These are phyloP conservation scores for Hanseniaspora thailandica DNA, from an alignment of 805 yeast genomes.

Conservation along the genomic window DNA sequence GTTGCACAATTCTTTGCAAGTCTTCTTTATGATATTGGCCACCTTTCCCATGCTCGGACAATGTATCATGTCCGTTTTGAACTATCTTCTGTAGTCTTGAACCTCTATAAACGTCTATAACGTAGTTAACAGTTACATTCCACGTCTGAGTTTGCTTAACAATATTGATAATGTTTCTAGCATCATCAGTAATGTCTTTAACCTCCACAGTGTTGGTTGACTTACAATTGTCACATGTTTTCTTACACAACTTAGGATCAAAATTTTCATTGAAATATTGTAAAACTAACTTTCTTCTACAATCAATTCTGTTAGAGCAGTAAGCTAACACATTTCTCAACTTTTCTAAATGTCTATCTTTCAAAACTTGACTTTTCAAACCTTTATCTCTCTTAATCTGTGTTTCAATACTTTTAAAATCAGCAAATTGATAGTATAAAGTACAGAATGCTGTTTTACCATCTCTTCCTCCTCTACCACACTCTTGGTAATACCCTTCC, in stretches of 20 bases:
- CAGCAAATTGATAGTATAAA: constrained; percentile 68
- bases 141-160: constrained; percentile 45
- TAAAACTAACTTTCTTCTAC: constrained; percentile 78
- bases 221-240: constrained; percentile 77
- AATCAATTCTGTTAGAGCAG: constrained; percentile 83
- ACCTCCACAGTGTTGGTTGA: constrained; percentile 36
- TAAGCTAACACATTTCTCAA: constrained; percentile 76
- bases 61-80: constrained; percentile 48
- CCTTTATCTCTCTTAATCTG: constrained; percentile 70
- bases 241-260: constrained; percentile 49
- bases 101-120: constrained; percentile 76
- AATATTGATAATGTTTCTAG: constrained; percentile 47
- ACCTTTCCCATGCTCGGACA: constrained; percentile 62
- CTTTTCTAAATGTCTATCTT: constrained; percentile 66
- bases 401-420: constrained; percentile 62
- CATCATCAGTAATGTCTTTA: constrained; percentile 57
- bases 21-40: constrained; percentile 51
- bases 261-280: constrained; percentile 83
- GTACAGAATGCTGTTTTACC: constrained; percentile 74
- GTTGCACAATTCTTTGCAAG: constrained; percentile 72
- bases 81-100: constrained; percentile 50
- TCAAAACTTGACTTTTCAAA: constrained; percentile 41
- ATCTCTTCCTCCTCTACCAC: constrained; percentile 97
- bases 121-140: constrained; percentile 63
- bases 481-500: constrained; percentile 96